Conservation (phyloP, 163 green algal genomes). For the Chloromonas sp. region DNA sequence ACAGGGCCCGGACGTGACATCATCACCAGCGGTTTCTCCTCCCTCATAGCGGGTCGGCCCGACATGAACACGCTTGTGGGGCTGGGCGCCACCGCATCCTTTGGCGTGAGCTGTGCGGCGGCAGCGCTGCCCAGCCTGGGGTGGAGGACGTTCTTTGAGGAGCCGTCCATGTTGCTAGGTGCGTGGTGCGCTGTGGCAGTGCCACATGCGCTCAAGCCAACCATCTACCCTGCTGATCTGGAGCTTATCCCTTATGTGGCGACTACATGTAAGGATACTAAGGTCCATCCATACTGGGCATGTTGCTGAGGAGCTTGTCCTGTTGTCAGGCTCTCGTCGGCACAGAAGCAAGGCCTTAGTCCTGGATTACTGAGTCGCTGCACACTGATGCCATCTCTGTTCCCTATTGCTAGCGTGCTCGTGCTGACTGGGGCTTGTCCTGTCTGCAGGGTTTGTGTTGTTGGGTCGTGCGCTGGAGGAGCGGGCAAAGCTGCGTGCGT, state of each 20-base stretch:
- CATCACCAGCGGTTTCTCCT: constrained; percentile 55
- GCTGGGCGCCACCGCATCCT: constrained; percentile 73
- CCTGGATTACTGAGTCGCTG: too few relatives aligned
- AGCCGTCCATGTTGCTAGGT: constrained; percentile 90
- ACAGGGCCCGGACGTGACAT: constrained; percentile 81
- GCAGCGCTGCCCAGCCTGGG: constrained; percentile 71
- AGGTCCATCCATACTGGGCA: too few relatives aligned
- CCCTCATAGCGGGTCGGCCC: constrained; percentile 51
- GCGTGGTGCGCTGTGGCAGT: constrained; percentile 3
- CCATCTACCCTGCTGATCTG: background rate
- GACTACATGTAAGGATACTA: too few relatives aligned
- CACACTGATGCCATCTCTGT: too few relatives aligned
- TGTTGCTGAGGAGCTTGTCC: too few relatives aligned
- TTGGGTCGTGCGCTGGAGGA: constrained; percentile 78
- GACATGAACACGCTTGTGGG: constrained; percentile 92
- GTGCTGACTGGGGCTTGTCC: background rate
- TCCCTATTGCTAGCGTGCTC: too few relatives aligned
- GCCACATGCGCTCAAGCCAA: background rate
- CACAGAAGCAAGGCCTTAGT: too few relatives aligned
- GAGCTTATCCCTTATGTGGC: too few relatives aligned
- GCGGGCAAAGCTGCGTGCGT: constrained; percentile 78
- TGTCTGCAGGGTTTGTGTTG: constrained; percentile 65
- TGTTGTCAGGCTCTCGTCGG: too few relatives aligned
- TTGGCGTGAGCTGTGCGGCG: constrained; percentile 64
- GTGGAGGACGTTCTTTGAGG: constrained; percentile 95